A percentile compares a stretch with the other conserved stretches of the same genome.
These are phyloP conservation scores for Halenospora varia DNA, from an alignment of 495 filamentous ascomycete genomes.

Conservation along the genomic window DNA sequence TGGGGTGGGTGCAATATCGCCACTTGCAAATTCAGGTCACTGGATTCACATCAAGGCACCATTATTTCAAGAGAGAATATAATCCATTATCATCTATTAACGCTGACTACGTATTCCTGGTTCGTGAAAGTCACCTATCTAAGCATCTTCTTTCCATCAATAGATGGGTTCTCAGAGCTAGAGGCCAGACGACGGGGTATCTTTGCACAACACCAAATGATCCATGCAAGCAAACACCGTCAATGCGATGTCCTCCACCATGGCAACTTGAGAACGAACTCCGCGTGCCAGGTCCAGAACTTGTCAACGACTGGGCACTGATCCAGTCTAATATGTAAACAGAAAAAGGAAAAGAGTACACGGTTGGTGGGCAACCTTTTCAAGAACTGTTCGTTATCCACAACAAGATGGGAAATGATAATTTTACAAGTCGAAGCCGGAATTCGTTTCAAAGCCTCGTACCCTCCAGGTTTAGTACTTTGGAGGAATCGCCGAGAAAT, in stretches of 20 bases:
- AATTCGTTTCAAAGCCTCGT: conserved; percentile 13
- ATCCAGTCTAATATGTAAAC: not conserved
- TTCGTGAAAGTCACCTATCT: not conserved
- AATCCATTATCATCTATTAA: conserved; percentile 8
- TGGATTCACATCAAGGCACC: no score
- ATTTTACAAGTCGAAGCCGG: conserved; percentile 15
- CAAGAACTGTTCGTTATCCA: not conserved
- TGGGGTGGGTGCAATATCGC: no score
- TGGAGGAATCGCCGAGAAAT: conserved; percentile 47
- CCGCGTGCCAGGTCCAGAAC: not conserved
- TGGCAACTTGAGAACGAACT: not conserved
- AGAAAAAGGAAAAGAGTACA: conserved; percentile 11
- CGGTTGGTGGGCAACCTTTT: conserved; percentile 3
- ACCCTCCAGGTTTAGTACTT: conserved; percentile 35
- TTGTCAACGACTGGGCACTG: not conserved
- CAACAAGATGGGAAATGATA: conserved; percentile 5
- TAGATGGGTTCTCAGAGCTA: conserved; percentile 10
- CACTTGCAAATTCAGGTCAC: no score
- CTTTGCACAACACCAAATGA: conserved; percentile 18
- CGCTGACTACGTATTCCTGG: conserved; percentile 2
- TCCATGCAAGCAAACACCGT: conserved; percentile 20
- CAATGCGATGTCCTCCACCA: conserved; percentile 8
- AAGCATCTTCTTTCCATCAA: not conserved
- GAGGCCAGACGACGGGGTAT: conserved; percentile 18
- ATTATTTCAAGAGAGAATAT: no score